These are phyloP conservation scores for Colletotrichum gloeosporioides DNA, from an alignment of 2,329 filamentous ascomycete species.

Conservation along the genomic window DNA sequence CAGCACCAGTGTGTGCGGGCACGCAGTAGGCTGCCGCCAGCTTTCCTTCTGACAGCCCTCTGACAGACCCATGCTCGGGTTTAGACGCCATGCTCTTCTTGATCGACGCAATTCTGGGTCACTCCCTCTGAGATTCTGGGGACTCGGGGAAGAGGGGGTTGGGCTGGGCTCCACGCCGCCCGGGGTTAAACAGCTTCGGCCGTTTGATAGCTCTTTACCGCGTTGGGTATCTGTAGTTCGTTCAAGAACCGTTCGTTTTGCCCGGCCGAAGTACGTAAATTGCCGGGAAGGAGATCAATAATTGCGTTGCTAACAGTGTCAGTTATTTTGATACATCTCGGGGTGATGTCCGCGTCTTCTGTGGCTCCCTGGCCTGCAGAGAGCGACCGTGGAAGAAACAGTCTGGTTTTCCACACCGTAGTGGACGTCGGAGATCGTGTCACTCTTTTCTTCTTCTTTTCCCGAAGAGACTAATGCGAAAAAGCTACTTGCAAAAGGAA, in stretches of 20 bases:
- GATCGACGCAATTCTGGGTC: neutral
- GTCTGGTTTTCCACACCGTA: neutral
- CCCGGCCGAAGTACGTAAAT: neutral
- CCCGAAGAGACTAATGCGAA: neutral
- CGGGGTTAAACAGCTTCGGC: neutral
- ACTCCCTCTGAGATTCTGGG: neutral
- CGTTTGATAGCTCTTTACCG: neutral
- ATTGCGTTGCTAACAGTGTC: neutral
- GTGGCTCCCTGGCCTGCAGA: neutral
- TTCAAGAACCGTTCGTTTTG: neutral
- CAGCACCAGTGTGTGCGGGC: neutral
- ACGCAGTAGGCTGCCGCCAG: neutral
- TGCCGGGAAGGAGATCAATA: neutral
- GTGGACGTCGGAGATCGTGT: neutral
- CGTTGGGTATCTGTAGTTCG: neutral
- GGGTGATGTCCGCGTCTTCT: neutral
- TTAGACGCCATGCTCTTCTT: neutral
- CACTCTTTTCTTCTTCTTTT: neutral
- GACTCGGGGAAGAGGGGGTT: neutral
- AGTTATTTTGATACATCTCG: neutral
- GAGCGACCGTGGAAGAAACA: neutral
- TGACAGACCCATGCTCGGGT: constrained; percentile 5
- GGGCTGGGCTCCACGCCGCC: neutral
- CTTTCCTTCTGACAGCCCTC: neutral
- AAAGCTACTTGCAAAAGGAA: neutral